Evolutionary conservation across 202 grass and related monocot genomes (phyloP), one percentile per base, ranked within the genome.

Genomic region (Alloteropsis angusta): DNA sequence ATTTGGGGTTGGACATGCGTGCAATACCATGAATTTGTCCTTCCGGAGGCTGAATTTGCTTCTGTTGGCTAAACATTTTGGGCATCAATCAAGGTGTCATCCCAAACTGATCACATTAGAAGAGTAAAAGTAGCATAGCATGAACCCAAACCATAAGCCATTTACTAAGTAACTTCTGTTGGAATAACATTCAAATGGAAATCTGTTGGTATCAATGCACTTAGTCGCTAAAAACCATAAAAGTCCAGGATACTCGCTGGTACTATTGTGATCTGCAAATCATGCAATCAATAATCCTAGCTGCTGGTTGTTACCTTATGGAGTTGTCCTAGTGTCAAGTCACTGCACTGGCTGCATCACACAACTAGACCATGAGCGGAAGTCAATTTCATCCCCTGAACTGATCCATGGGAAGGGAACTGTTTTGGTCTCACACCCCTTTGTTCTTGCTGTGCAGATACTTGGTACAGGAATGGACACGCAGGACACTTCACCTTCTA

Each of bases 401-500:
- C 13, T 41, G 16, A 28, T 26, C 54, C 42, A 53, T 53, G 16
- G 9, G 57, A 16, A 22, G 7, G 16, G 6, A 53, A 21, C 19
- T 61, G n/a, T 42, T 66, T 17, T 17, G 70, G 21, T 76, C 47
- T 67, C 9, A 75, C 14, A 15, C 13, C 77, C 68, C 4, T 56
- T 81, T 32, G 0, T 38, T 75, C 68, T 80, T 87, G 32, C 39
- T 62, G 26, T 38, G 55, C 73, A 97, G 94, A 94, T 97, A 63
- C 75, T 97, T 50, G 94, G 94, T 71, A 97, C 94, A 71, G 94
- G 94, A 77, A 97, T 97, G 94, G 94, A 94, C 60, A 97, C 94
- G 64, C 94, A 97, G 52, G 94, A 97, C 74, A 97, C 94, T 28
- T 90, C 91, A 1, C 91, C 94, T 59, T 97, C 91, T 63, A 86